Conservation (phyloP, 192 early-diverging fungal genomes). For the Backusella psychrophila region DNA sequence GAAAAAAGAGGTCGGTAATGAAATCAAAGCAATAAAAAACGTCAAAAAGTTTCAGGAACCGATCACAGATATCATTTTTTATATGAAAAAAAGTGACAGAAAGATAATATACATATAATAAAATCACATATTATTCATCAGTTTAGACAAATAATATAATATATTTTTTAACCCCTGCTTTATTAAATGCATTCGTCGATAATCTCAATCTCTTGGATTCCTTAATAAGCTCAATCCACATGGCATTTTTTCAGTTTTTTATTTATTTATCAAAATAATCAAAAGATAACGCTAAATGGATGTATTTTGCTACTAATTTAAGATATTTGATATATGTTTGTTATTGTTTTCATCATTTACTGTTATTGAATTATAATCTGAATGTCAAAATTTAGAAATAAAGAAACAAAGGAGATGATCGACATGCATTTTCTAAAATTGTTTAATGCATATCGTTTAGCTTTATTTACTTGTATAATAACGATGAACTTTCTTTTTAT, state of each 20-base stretch:
- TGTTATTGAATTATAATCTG: not conserved
- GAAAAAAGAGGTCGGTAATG: too few relatives aligned
- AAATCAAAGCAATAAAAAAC: too few relatives aligned
- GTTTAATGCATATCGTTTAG: not conserved
- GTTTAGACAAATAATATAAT: not conserved
- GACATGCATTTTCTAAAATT: not conserved
- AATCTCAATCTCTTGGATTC: not conserved
- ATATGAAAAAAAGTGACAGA: not conserved
- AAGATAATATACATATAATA: not conserved
- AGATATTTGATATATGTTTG: not conserved
- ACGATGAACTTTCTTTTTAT: not conserved
- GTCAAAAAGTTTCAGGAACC: too few relatives aligned
- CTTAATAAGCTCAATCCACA: not conserved
- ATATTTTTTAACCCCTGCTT: not conserved
- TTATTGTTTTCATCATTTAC: not conserved
- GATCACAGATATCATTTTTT: not conserved
- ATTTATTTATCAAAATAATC: not conserved
- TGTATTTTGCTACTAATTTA: not conserved
- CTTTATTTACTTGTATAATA: not conserved
- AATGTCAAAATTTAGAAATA: not conserved
- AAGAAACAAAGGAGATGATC: not conserved
- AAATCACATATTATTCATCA: not conserved
- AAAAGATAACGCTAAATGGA: not conserved
- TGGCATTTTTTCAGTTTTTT: not conserved
- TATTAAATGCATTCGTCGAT: not conserved